Percentiles rank a stretch among this genome's conserved stretches.
phyloP scores from a whole-genome alignment of 306 rosid genomes.

The Alnus glutinosa region DNA sequence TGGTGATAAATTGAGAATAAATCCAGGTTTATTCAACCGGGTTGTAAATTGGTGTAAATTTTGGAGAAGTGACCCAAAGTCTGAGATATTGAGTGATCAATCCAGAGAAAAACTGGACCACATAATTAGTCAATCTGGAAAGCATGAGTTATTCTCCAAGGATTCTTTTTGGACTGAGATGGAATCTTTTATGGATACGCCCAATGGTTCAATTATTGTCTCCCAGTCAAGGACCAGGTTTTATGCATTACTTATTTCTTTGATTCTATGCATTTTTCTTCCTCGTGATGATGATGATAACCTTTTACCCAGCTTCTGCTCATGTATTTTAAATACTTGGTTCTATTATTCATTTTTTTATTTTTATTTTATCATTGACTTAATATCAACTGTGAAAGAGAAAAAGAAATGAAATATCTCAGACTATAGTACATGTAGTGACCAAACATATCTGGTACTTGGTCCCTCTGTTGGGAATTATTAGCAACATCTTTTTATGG shows the following conservation, averaged over 20 bases:
- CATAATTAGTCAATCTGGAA: slow-evolving; percentile 23
- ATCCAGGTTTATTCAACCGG: slow-evolving; percentile 42
- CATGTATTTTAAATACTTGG: background rate
- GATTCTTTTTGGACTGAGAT: slow-evolving; percentile 67
- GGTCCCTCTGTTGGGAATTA: background rate
- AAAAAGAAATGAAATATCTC: background rate
- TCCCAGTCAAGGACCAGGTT: slow-evolving; percentile 82
- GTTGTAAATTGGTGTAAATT: slow-evolving; percentile 49
- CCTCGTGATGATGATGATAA: slow-evolving; percentile 12
- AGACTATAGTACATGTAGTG: slow-evolving; percentile 3
- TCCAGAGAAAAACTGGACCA: slow-evolving; percentile 30
- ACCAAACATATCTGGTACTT: slow-evolving; percentile 17
- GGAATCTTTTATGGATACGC: slow-evolving; percentile 56
- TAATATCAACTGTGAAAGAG: slow-evolving; percentile 3
- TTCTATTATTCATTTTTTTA: background rate
- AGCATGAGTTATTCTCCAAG: slow-evolving; percentile 48
- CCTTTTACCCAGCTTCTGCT: slow-evolving; percentile 3
- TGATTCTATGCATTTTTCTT: slow-evolving; percentile 5
- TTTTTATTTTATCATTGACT: background rate
- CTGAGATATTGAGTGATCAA: slow-evolving; percentile 32
- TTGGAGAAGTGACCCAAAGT: slow-evolving; percentile 32
- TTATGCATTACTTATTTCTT: slow-evolving; percentile 16
- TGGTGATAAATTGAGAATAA: slow-evolving; percentile 17
- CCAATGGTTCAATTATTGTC: slow-evolving; percentile 54
- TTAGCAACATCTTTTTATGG: background rate